These are phyloP conservation scores for Lyophyllum shimeji DNA, from an alignment of 768 basidiomycete genomes.

Conservation along the genomic window DNA sequence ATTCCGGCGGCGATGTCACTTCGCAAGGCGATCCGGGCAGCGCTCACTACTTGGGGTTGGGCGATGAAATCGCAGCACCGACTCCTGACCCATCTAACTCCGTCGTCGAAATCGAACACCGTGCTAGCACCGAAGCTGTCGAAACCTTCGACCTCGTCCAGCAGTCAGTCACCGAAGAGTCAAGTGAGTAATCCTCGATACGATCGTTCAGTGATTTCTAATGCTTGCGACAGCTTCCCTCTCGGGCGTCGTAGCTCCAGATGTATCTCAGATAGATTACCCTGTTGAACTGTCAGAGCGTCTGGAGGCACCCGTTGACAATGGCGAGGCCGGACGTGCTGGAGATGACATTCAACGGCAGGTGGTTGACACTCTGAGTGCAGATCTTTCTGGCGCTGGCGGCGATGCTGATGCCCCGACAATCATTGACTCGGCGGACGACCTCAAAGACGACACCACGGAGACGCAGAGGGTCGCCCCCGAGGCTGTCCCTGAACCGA, in stretches of 20 bases:
- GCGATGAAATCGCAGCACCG: slow-evolving; percentile 9
- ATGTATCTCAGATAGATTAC: not conserved
- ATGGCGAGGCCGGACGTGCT: slow-evolving; percentile 43
- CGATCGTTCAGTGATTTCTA: not conserved
- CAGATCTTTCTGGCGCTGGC: slow-evolving; percentile 26
- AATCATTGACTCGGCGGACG: slow-evolving; percentile 1
- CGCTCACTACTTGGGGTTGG: slow-evolving; percentile 5
- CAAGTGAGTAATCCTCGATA: slow-evolving; percentile 8
- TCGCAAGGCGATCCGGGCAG: not conserved
- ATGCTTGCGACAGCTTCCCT: slow-evolving; percentile 4
- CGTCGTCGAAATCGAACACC: not conserved
- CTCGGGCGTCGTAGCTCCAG: slow-evolving; percentile 2
- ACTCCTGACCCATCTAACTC: slow-evolving; percentile 5
- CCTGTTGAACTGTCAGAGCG: slow-evolving; percentile 34
- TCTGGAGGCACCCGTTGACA: slow-evolving; percentile 38
- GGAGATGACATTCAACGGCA: slow-evolving; percentile 36
- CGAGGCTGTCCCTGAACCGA: not conserved
- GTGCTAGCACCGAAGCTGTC: slow-evolving; percentile 8
- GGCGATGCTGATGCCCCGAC: not conserved
- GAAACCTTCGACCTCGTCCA: slow-evolving; percentile 9
- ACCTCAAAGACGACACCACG: not conserved
- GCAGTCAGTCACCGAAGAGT: slow-evolving; percentile 7
- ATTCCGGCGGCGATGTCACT: slow-evolving; percentile 27
- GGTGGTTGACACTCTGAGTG: slow-evolving; percentile 11
- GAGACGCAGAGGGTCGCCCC: not conserved